Conservation (phyloP, 208 protist species). For the Leishmania mexicana region DNA sequence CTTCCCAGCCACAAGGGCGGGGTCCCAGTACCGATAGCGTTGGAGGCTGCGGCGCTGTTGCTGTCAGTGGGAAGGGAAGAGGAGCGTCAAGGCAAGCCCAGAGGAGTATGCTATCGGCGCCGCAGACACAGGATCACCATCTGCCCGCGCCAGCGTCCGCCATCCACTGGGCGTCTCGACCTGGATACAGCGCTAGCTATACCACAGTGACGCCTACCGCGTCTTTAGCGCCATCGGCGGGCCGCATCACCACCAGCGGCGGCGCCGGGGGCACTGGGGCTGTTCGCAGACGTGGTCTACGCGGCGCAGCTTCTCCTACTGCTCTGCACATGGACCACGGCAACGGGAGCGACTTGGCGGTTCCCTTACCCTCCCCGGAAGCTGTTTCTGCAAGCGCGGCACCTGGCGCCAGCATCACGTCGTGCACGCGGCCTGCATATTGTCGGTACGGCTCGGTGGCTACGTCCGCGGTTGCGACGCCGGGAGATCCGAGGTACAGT, state of each 20-base stretch:
- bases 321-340: neutral
- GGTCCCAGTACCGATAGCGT: neutral
- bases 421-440: slow-evolving; percentile 5
- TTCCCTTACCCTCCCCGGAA: neutral
- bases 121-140: neutral
- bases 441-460: slow-evolving; percentile 21
- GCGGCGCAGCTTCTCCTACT: neutral
- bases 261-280: neutral
- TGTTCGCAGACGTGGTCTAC: neutral
- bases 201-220: neutral
- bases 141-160: slow-evolving; percentile 1
- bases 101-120: neutral
- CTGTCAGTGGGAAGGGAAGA: neutral
- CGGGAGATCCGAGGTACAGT: slow-evolving; percentile 39
- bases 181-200: neutral
- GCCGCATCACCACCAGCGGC: neutral
- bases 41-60: neutral
- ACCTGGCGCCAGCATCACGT: neutral
- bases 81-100: neutral
- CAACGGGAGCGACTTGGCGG: neutral
- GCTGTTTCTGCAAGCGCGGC: neutral
- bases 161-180: neutral
- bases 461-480: slow-evolving; percentile 12
- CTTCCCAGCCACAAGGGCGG: neutral
- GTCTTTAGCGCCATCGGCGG: neutral